These are phyloP conservation scores for Yamadazyma taylorii DNA, from an alignment of 1,139 yeast species.

Conservation along the genomic window DNA sequence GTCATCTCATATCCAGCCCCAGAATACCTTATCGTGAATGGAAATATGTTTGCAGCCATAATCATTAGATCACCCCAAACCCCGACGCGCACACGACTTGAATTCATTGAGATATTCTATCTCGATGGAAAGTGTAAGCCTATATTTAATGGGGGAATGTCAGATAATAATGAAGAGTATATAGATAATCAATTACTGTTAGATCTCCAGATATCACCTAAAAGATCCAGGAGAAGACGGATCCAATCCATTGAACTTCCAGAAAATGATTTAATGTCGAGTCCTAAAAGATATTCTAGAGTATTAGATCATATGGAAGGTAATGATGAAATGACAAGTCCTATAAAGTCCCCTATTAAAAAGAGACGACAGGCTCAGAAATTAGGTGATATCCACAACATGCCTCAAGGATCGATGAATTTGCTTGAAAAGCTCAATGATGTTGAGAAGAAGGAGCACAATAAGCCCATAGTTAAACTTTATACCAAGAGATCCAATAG, in stretches of 20 bases:
- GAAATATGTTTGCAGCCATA: no score
- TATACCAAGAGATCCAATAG: no score
- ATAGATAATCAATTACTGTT: not conserved
- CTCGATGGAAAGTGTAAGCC: no score
- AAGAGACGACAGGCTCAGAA: conserved; percentile 1
- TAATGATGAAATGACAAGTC: not conserved
- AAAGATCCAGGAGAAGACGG: not conserved
- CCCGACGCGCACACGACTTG: no score
- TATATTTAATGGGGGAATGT: not conserved
- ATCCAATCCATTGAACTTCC: conserved; percentile 1
- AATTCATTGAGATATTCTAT: no score
- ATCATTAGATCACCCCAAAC: no score
- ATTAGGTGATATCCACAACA: conserved; percentile 1
- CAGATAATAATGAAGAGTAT: not conserved
- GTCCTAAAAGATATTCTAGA: conserved; percentile 21
- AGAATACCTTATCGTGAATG: no score
- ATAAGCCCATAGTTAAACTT: not conserved
- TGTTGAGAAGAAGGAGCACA: not conserved
- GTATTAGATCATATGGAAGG: conserved; percentile 14
- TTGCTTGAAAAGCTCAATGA: conserved; percentile 1
- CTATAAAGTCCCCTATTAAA: conserved; percentile 4
- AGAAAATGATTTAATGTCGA: conserved; percentile 16
- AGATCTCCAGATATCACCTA: conserved; percentile 1
- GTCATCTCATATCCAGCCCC: no score
- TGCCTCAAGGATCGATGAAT: conserved; percentile 1